Conservation (phyloP, 345 rosid genomes). For the Citrus trifoliata region DNA sequence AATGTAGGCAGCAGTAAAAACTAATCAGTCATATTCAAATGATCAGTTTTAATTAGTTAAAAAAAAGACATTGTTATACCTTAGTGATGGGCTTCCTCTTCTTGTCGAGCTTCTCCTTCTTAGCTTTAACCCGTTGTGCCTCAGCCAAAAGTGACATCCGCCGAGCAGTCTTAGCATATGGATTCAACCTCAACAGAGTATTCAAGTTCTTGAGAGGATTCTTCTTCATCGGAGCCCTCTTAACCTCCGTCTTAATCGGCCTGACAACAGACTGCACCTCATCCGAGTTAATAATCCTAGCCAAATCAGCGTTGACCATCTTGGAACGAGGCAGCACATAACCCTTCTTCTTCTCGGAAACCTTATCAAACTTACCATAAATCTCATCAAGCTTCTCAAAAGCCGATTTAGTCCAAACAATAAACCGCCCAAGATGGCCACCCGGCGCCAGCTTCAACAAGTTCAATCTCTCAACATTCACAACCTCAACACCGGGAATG, state of each 20-base stretch:
- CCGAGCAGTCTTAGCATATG: slow-evolving; percentile 93
- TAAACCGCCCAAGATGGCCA: slow-evolving; percentile 91
- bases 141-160: slow-evolving; percentile 95
- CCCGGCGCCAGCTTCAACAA: slow-evolving; percentile 92
- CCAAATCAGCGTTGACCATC: slow-evolving; percentile 94
- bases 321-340: slow-evolving; percentile 82
- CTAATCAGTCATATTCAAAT: neutral
- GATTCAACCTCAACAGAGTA: slow-evolving; percentile 80
- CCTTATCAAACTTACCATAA: slow-evolving; percentile 80
- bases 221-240: slow-evolving; percentile 87
- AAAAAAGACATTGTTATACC: slow-evolving; percentile 34
- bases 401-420: slow-evolving; percentile 96
- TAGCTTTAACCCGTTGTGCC: slow-evolving; percentile 82
- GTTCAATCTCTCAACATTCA: slow-evolving; percentile 79
- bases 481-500: slow-evolving; percentile 91
- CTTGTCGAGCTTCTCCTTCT: slow-evolving; percentile 97
- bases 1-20: too few species aligned
- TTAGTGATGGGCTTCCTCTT: slow-evolving; percentile 68
- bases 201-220: slow-evolving; percentile 89
- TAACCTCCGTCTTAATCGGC: slow-evolving; percentile 64
- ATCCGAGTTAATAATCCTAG: slow-evolving; percentile 91
- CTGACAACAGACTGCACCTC: slow-evolving; percentile 92
- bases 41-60: too few species aligned
- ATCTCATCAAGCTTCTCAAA: slow-evolving; percentile 88
- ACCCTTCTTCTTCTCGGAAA: slow-evolving; percentile 87